Percentiles rank a stretch among this genome's conserved stretches.
These are phyloP conservation scores for Penicillium sp. DNA, from an alignment of 2,329 filamentous ascomycete genomes.

Conservation along the genomic window DNA sequence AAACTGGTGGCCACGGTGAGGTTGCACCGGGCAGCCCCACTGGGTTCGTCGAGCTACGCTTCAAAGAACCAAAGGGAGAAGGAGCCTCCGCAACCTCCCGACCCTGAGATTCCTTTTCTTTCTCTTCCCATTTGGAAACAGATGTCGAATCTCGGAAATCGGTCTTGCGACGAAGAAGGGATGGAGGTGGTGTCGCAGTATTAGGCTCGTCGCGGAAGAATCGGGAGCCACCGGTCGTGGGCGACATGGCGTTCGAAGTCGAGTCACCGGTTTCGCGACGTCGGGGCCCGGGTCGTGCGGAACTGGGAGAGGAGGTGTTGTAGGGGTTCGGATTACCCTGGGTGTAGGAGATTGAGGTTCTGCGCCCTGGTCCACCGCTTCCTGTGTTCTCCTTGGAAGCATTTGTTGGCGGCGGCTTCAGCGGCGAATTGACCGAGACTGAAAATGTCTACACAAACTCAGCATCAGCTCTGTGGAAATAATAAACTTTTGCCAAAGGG, in stretches of 20 bases:
- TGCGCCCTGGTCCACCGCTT: slow-evolving; percentile 64
- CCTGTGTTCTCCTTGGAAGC: slow-evolving; percentile 60
- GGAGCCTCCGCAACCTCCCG: slow-evolving; percentile 48
- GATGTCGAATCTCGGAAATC: slow-evolving; percentile 60
- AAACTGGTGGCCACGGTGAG: slow-evolving; percentile 65
- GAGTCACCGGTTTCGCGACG: slow-evolving; percentile 85
- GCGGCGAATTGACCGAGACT: slow-evolving; percentile 87
- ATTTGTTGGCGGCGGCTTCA: slow-evolving; percentile 80
- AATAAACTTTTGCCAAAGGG: slow-evolving; percentile 6
- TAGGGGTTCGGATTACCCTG: slow-evolving; percentile 68
- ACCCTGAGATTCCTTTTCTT: slow-evolving; percentile 52
- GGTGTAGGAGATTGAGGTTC: slow-evolving; percentile 74
- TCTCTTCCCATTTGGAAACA: slow-evolving; percentile 53
- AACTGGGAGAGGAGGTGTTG: slow-evolving; percentile 74
- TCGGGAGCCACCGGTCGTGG: slow-evolving; percentile 49
- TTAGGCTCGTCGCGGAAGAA: slow-evolving; percentile 57
- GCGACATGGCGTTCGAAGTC: slow-evolving; percentile 56
- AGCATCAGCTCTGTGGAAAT: slow-evolving; percentile 21
- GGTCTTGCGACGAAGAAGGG: slow-evolving; percentile 65
- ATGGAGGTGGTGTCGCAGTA: slow-evolving; percentile 64
- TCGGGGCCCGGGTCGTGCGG: slow-evolving; percentile 73
- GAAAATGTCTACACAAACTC: slow-evolving; percentile 69
- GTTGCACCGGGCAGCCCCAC: slow-evolving; percentile 53
- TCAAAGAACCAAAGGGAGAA: slow-evolving; percentile 59
- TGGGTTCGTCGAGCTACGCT: slow-evolving; percentile 61